Percentiles rank a stretch among this genome's conserved stretches.
These are phyloP conservation scores for Hypoxylon sp. DNA, from an alignment of 2,329 filamentous ascomycete genomes.

Conservation along the genomic window DNA sequence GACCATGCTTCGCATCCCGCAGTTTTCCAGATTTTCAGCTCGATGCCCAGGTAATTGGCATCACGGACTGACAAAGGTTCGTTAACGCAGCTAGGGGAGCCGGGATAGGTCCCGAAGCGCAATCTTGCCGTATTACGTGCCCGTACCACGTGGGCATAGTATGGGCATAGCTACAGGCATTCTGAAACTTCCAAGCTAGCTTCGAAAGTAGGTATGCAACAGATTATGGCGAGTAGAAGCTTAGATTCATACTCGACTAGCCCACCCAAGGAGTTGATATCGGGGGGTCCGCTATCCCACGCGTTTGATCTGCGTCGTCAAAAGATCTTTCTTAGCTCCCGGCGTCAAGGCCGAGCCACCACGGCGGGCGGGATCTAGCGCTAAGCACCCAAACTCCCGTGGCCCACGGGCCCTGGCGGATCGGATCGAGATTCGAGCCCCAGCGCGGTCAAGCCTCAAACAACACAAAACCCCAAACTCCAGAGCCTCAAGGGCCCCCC, in stretches of 20 bases:
- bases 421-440: conserved; percentile 10
- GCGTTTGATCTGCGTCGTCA: background rate
- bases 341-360: conserved; percentile 13
- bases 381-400: background rate
- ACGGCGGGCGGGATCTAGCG: conserved; percentile 1
- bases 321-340: conserved; percentile 5
- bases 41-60: conserved; percentile 7
- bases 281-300: conserved; percentile 5
- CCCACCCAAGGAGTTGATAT: background rate
- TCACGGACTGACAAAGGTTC: too few relatives aligned
- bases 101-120: conserved; percentile 12
- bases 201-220: background rate
- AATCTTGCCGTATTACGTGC: conserved; percentile 14
- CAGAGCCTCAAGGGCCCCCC: background rate
- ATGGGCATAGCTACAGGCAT: background rate
- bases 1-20: conserved; percentile 1
- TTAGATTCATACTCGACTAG: background rate
- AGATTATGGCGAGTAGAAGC: background rate
- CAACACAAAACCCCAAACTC: background rate
- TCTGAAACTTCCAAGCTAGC: background rate
- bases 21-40: conserved; percentile 17
- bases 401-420: conserved; percentile 3
- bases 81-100: background rate
- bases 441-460: background rate
- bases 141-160: background rate